phyloP scores from a whole-genome alignment of 192 early-diverging fungal species.

The Spizellomyces sp. region DNA sequence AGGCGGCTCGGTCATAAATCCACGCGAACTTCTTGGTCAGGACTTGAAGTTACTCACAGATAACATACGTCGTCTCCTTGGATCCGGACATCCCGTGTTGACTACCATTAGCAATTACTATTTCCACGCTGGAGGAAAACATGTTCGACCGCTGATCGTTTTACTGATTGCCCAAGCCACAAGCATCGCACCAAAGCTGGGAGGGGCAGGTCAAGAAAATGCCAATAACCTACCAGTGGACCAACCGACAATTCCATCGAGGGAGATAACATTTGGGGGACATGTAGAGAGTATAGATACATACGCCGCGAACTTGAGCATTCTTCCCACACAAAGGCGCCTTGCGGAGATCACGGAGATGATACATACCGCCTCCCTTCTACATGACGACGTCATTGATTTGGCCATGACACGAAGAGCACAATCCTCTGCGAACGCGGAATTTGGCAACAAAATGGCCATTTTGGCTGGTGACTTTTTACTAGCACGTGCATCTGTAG shows the following conservation, averaged over 20 bases:
- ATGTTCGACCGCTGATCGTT: conserved; percentile 89
- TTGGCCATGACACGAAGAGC: conserved; percentile 72
- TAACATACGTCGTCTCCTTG: conserved; percentile 82
- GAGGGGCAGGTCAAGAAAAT: neutral
- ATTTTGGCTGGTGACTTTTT: conserved; percentile 91
- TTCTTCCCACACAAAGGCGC: conserved; percentile 86
- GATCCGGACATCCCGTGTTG: conserved; percentile 86
- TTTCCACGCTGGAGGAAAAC: conserved; percentile 83
- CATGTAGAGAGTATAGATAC: neutral
- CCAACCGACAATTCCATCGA: conserved; percentile 8
- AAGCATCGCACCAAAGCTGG: conserved; percentile 23
- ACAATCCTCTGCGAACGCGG: conserved; percentile 76
- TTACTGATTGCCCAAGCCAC: conserved; percentile 88
- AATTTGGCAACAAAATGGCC: conserved; percentile 97
- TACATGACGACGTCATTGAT: conserved; percentile 96
- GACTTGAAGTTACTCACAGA: conserved; percentile 84
- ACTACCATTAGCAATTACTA: conserved; percentile 90
- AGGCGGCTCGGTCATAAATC: conserved; percentile 61
- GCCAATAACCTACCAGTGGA: conserved; percentile 1
- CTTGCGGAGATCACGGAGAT: conserved; percentile 97
- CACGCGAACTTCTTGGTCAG: conserved; percentile 74
- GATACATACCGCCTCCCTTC: conserved; percentile 94
- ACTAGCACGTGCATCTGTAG: conserved; percentile 88
- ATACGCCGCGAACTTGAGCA: conserved; percentile 23
- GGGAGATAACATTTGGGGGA: conserved; percentile 19